A percentile compares a stretch with the other conserved stretches of the same genome.
phyloP scores from a whole-genome alignment of 192 early-diverging fungal genomes.

The Rhizoclosmatium globosum region DNA sequence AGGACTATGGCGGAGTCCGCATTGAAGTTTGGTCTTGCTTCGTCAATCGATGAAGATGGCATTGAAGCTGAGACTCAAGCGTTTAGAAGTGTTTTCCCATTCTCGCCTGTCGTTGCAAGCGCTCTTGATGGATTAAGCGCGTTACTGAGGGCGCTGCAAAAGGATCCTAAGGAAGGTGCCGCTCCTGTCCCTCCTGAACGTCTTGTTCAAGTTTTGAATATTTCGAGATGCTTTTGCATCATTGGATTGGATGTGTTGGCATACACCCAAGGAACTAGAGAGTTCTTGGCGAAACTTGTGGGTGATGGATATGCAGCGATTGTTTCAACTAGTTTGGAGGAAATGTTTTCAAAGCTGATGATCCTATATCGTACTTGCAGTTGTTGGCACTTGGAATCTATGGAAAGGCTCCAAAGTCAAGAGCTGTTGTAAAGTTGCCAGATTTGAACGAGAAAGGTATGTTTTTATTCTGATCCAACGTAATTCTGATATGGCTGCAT shows the following conservation, averaged over 20 bases:
- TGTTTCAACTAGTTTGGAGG: not conserved
- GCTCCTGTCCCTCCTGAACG: not conserved
- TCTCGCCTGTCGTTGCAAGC: conserved; percentile 48
- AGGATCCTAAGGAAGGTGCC: not conserved
- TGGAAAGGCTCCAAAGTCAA: not conserved
- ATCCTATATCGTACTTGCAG: conserved; percentile 1
- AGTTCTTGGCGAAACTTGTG: conserved; percentile 25
- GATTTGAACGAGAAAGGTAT: not conserved
- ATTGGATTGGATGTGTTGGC: conserved; percentile 25
- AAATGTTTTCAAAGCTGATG: not conserved
- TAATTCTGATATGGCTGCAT: not conserved
- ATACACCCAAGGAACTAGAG: conserved; percentile 36
- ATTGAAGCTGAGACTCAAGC: conserved; percentile 1
- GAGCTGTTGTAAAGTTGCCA: not conserved
- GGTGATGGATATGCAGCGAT: not conserved
- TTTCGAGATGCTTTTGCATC: conserved; percentile 35
- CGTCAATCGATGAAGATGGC: conserved; percentile 21
- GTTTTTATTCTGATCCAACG: not conserved
- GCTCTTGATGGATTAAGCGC: conserved; percentile 44
- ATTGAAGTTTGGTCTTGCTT: not conserved
- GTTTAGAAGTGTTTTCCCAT: conserved; percentile 35
- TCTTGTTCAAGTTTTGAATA: not conserved
- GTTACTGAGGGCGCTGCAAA: conserved; percentile 30
- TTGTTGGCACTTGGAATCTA: not conserved
- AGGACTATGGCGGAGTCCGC: not conserved